Conservation (phyloP, 305 asterid species). For the Fraxinus baroniana region DNA sequence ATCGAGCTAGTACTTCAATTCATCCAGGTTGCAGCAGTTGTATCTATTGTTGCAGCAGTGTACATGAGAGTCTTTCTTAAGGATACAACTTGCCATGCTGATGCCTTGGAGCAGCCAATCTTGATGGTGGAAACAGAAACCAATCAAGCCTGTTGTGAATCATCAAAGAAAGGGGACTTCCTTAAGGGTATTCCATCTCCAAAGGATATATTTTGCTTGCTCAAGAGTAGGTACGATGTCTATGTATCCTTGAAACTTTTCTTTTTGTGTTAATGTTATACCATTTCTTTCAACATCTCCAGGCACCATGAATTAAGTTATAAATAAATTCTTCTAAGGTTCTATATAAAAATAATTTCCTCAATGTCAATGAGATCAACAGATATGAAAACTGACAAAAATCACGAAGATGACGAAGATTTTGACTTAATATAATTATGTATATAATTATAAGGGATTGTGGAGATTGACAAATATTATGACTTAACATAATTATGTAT, state of each 20-base stretch:
- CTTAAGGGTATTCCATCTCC: slow-evolving; percentile 36
- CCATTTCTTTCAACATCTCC: not conserved
- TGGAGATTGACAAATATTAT: no score
- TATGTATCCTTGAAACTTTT: not conserved
- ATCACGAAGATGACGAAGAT: no score
- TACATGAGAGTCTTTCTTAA: slow-evolving; percentile 40
- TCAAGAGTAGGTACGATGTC: slow-evolving; percentile 37
- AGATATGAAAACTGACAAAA: no score
- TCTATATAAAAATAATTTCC: not conserved
- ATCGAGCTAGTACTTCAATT: not conserved
- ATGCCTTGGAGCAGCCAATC: slow-evolving; percentile 30
- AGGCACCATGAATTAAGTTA: not conserved
- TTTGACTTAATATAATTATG: no score
- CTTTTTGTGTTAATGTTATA: not conserved
- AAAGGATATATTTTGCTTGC: slow-evolving; percentile 29
- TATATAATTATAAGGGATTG: no score
- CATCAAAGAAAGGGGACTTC: slow-evolving; percentile 9
- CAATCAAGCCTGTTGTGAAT: not conserved
- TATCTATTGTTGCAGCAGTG: slow-evolving; percentile 34
- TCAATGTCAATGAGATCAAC: no score
- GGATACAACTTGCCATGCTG: slow-evolving; percentile 19
- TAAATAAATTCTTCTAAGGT: not conserved
- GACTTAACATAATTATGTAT: no score
- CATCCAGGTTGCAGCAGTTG: slow-evolving; percentile 38
- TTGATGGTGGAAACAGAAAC: slow-evolving; percentile 13